These are phyloP conservation scores for Haplosporangium gracile DNA, from an alignment of 192 early-diverging fungal species.

Conservation along the genomic window DNA sequence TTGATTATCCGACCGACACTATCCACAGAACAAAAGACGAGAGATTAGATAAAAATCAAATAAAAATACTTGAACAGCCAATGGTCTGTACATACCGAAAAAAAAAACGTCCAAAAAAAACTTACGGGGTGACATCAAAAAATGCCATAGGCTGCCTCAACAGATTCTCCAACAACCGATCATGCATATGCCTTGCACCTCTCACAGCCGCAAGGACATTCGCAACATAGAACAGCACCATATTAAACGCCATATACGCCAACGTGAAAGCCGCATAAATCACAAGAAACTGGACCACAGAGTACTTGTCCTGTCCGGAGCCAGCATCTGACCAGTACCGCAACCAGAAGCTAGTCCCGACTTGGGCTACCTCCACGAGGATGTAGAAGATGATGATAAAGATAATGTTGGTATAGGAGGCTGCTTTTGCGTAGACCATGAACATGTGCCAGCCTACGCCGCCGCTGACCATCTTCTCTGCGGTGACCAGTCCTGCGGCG, in stretches of 20 bases:
- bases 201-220: conserved; percentile 37
- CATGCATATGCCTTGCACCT: conserved; percentile 48
- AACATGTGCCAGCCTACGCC: conserved; percentile 84
- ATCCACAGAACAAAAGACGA: conserved; percentile 1
- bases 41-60: conserved; percentile 16
- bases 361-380: conserved; percentile 27
- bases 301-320: conserved; percentile 22
- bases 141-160: conserved; percentile 41
- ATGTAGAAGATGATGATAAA: conserved; percentile 20
- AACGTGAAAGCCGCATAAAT: conserved; percentile 25
- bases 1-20: conserved; percentile 90
- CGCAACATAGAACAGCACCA: conserved; percentile 34
- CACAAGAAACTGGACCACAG: conserved; percentile 28
- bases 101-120: conserved; percentile 15
- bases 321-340: conserved; percentile 28
- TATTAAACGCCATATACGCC: conserved; percentile 35
- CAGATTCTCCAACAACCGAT: conserved; percentile 48
- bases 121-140: conserved; percentile 50
- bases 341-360: conserved; percentile 32
- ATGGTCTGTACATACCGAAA: neutral
- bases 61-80: neutral
- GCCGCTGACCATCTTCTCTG: conserved; percentile 86
- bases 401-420: conserved; percentile 55
- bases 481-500: conserved; percentile 68
- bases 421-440: conserved; percentile 76